phyloP scores from a whole-genome alignment of 2,329 filamentous ascomycete genomes.

The Calonectria pseudoturangicola region DNA sequence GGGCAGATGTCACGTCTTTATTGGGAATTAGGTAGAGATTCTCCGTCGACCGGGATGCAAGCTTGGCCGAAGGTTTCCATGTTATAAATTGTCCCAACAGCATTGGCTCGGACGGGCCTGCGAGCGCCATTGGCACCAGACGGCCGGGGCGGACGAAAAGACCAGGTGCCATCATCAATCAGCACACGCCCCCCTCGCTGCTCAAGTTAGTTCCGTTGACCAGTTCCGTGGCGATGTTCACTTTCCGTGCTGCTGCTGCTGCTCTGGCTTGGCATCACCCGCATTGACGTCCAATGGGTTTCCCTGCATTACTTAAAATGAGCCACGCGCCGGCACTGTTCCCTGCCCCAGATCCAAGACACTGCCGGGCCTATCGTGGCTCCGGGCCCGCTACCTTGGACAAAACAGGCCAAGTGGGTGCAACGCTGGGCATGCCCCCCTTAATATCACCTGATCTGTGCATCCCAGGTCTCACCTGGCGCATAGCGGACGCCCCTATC shows the following conservation, averaged over 20 bases:
- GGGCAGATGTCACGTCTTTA: slow-evolving; percentile 24
- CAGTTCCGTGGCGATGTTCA: slow-evolving; percentile 4
- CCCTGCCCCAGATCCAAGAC: slow-evolving; percentile 25
- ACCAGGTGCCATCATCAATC: not conserved
- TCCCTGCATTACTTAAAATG: slow-evolving; percentile 25
- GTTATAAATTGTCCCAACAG: slow-evolving; percentile 19
- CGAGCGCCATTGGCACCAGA: not conserved
- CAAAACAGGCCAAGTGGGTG: slow-evolving; percentile 25
- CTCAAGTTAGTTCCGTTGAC: not conserved
- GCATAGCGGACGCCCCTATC: slow-evolving; percentile 11
- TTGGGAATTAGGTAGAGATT: slow-evolving; percentile 11
- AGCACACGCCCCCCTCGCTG: not conserved
- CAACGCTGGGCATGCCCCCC: slow-evolving; percentile 8
- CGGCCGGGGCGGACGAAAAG: slow-evolving; percentile 3
- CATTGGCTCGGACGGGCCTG: not conserved
- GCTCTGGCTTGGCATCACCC: slow-evolving; percentile 16
- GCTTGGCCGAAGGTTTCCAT: not conserved
- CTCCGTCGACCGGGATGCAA: slow-evolving; percentile 9
- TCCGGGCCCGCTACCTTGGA: slow-evolving; percentile 21
- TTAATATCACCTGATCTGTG: slow-evolving; percentile 28
- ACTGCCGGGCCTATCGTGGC: slow-evolving; percentile 16
- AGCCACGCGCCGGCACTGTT: slow-evolving; percentile 23
- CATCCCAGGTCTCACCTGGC: slow-evolving; percentile 13
- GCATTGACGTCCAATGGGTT: slow-evolving; percentile 25
- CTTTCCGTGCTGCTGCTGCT: not conserved